Evolutionary conservation across 495 filamentous ascomycete species (phyloP).

Genomic region (Evernia prunastri): DNA sequence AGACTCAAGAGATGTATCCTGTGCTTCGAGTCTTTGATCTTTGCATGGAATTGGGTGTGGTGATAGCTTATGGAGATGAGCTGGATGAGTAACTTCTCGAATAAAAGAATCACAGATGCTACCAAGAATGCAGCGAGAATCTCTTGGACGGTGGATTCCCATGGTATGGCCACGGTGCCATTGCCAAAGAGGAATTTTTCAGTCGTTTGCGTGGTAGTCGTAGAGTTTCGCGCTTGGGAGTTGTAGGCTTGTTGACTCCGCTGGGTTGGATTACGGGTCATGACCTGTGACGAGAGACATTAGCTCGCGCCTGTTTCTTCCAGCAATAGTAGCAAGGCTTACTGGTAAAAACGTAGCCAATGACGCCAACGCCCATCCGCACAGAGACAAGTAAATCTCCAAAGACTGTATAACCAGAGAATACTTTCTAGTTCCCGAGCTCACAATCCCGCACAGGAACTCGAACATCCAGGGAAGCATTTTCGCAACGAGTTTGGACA

Average conservation of each 20-base stretch:
- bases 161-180: conserved; percentile 38
- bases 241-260: conserved; percentile 20
- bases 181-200: conserved; percentile 17
- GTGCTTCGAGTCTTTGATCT: conserved; percentile 84
- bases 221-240: conserved; percentile 27
- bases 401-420: conserved; percentile 70
- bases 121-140: conserved; percentile 73
- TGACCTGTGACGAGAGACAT: conserved; percentile 37
- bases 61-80: conserved; percentile 93
- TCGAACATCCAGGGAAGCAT: conserved; percentile 77
- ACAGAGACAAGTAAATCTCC: conserved; percentile 80
- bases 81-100: conserved; percentile 79
- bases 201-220: conserved; percentile 36
- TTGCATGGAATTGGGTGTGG: conserved; percentile 79
- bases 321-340: conserved; percentile 23
- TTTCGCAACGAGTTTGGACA: conserved; percentile 73
- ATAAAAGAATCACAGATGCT: conserved; percentile 68
- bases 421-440: conserved; percentile 88
- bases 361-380: conserved; percentile 75
- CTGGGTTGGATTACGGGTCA: conserved; percentile 45
- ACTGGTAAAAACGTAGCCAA: conserved; percentile 72
- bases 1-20: conserved; percentile 71
- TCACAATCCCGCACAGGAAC: conserved; percentile 81
- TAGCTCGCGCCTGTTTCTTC: not conserved
- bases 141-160: conserved; percentile 59